Conservation (phyloP, 106 monocot genomes). For the Allium sativum region DNA sequence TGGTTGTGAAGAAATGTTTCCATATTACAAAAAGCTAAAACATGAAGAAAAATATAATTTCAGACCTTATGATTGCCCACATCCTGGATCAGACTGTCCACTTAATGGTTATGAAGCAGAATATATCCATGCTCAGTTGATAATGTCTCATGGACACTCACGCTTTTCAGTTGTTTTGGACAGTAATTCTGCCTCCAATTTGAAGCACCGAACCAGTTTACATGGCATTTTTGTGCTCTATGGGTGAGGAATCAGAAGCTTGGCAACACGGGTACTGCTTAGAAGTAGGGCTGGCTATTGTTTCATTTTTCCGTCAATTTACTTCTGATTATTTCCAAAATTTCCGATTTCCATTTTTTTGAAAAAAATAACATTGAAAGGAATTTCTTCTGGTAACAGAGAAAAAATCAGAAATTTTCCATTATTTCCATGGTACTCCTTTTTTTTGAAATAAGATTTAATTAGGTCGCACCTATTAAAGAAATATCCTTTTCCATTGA, state of each 20-base stretch:
- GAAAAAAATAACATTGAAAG: too few species aligned
- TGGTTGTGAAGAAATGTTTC: conserved; percentile 30
- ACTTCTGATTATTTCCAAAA: too few species aligned
- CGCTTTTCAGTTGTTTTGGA: conserved; percentile 34
- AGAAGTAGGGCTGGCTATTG: too few species aligned
- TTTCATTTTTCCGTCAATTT: too few species aligned
- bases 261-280: too few species aligned
- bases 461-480: too few species aligned
- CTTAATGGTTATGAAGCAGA: conserved; percentile 32
- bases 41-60: conserved; percentile 24
- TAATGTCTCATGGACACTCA: conserved; percentile 33
- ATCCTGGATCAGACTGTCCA: conserved; percentile 32
- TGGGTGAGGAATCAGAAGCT: conserved; percentile 33
- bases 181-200: conserved; percentile 39
- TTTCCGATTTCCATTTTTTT: too few species aligned
- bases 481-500: too few species aligned
- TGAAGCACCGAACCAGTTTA: conserved; percentile 29
- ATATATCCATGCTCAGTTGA: conserved; percentile 35
- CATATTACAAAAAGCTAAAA: conserved; percentile 27
- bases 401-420: too few species aligned
- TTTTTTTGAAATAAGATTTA: too few species aligned
- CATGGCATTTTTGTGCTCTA: conserved; percentile 33
- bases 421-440: too few species aligned
- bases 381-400: too few species aligned
- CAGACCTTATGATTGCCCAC: conserved; percentile 33